Conservation (phyloP, 1,139 yeast genomes). For the Casaregolazyma suthepensis region DNA sequence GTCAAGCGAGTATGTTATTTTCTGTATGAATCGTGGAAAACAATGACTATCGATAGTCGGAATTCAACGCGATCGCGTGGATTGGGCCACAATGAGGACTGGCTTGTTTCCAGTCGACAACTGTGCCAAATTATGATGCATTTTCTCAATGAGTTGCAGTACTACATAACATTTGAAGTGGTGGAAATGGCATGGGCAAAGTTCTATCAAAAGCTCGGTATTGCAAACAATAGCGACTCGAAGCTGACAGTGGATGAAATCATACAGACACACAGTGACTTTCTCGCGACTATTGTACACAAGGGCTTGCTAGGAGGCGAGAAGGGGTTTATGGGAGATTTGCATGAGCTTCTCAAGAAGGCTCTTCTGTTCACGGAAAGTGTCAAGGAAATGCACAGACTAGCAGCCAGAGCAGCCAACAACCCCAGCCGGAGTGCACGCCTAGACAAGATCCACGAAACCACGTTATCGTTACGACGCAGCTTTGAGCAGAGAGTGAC, state of each 20-base stretch:
- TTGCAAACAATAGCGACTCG: conserved; percentile 8
- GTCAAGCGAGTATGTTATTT: conserved; percentile 56
- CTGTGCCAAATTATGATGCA: conserved; percentile 34
- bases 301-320: conserved; percentile 36
- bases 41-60: conserved; percentile 23
- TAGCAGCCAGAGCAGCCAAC: conserved; percentile 12
- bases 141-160: conserved; percentile 35
- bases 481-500: conserved; percentile 23
- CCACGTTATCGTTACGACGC: conserved; percentile 15
- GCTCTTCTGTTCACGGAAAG: conserved; percentile 6
- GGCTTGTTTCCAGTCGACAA: conserved; percentile 1
- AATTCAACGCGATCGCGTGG: conserved; percentile 5
- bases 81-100: conserved; percentile 30
- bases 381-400: conserved; percentile 24
- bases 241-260: conserved; percentile 34
- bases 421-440: conserved; percentile 1
- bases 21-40: conserved; percentile 45
- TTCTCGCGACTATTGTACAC: conserved; percentile 30
- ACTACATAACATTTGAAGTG: conserved; percentile 35
- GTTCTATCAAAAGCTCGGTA: conserved; percentile 25
- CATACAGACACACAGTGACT: conserved; percentile 31
- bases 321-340: conserved; percentile 26
- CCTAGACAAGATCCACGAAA: conserved; percentile 1
- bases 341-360: conserved; percentile 33
- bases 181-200: conserved; percentile 37